Conservation (phyloP, 2,329 filamentous ascomycete genomes). For the Rhinocladiella similis region DNA sequence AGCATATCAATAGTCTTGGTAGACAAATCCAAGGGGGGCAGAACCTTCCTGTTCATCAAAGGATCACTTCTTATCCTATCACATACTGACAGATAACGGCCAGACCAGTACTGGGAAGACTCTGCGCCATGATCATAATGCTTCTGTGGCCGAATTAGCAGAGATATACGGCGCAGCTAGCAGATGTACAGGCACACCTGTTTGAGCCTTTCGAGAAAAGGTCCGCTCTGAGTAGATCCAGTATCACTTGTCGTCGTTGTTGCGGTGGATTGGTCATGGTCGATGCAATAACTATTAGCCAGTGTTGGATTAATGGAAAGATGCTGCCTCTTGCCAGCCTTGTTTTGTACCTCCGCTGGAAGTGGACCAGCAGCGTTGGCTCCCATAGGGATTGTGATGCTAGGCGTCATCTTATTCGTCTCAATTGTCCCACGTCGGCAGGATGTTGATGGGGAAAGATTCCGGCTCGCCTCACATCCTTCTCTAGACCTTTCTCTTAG, state of each 20-base stretch:
- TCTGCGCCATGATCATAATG: conserved; percentile 3
- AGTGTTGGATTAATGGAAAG: conserved; percentile 10
- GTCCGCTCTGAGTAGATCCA: conserved; percentile 1
- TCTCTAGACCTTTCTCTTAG: conserved; percentile 10
- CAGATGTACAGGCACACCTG: not conserved
- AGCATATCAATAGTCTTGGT: conserved; percentile 8
- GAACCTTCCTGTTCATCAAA: not conserved
- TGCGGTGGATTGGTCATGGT: conserved; percentile 1
- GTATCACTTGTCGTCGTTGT: conserved; percentile 11
- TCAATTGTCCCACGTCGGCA: not conserved
- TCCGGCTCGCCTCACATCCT: not conserved
- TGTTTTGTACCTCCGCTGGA: not conserved
- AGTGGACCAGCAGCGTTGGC: not conserved
- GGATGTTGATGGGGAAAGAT: not conserved
- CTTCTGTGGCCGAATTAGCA: too few relatives aligned
- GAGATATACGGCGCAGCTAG: too few relatives aligned
- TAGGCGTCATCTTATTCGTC: not conserved
- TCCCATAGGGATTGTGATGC: not conserved
- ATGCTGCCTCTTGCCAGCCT: not conserved
- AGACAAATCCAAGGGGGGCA: not conserved
- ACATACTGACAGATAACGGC: conserved; percentile 24
- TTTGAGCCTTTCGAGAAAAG: conserved; percentile 4
- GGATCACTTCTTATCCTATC: conserved; percentile 20
- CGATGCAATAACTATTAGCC: conserved; percentile 6
- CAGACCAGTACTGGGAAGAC: conserved; percentile 22